Evolutionary conservation across 768 basidiomycete genomes (phyloP).

Genomic region (Crucibulum laeve): DNA sequence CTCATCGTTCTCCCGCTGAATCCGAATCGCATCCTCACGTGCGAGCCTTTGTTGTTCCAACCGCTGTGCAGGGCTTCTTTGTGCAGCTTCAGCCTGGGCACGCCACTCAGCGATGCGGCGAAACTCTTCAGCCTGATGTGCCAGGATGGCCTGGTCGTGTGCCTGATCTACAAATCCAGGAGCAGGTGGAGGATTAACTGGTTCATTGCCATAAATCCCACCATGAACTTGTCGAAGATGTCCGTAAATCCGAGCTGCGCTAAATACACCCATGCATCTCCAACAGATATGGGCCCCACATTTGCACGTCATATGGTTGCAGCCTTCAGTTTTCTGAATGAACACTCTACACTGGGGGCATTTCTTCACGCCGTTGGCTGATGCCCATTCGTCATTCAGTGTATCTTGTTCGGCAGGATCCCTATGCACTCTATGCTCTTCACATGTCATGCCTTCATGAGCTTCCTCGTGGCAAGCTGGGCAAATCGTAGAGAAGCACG

Average conservation of each 20-base stretch:
- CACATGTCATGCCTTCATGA: constrained; percentile 51
- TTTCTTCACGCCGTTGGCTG: constrained; percentile 31
- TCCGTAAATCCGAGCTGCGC: constrained; percentile 11
- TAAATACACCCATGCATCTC: constrained; percentile 45
- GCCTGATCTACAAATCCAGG: not conserved
- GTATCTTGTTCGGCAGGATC: constrained; percentile 37
- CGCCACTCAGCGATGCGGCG: too few species aligned
- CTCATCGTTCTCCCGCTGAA: too few species aligned
- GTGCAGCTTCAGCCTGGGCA: too few species aligned
- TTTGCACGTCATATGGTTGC: constrained; percentile 50
- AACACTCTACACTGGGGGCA: constrained; percentile 42
- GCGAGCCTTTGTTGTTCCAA: too few species aligned
- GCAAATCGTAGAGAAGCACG: constrained; percentile 47
- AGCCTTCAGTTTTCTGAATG: constrained; percentile 49
- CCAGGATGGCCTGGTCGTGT: too few species aligned
- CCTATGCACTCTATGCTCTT: constrained; percentile 25
- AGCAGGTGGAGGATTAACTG: not conserved
- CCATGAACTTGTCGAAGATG: constrained; percentile 30
- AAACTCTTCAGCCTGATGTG: too few species aligned
- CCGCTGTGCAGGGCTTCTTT: too few species aligned
- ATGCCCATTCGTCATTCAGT: constrained; percentile 35
- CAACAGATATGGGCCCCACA: constrained; percentile 54
- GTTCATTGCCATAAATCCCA: constrained; percentile 7
- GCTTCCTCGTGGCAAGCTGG: constrained; percentile 41
- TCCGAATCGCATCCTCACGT: too few species aligned